Evolutionary conservation across 805 yeast genomes (phyloP).

Genomic region (Deakozyma indianensis): DNA sequence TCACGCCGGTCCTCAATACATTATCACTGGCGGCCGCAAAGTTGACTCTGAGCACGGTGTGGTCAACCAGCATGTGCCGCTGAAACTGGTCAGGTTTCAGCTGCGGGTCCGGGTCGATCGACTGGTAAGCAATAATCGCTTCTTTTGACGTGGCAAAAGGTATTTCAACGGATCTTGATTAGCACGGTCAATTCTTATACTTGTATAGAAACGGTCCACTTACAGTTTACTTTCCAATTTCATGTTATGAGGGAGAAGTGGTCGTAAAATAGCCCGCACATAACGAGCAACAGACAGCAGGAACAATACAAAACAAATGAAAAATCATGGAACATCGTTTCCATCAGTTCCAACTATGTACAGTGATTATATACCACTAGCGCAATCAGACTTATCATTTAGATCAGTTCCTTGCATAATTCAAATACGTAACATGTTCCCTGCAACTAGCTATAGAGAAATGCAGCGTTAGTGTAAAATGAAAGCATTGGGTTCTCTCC

Average conservation of each 20-base stretch:
- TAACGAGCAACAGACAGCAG: no score
- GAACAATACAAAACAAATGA: no score
- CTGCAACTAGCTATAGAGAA: constrained; percentile 15
- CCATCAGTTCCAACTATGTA: no score
- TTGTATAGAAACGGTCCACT: not conserved
- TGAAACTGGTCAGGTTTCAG: not conserved
- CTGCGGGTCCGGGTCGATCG: not conserved
- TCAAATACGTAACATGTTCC: no score
- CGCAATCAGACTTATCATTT: no score
- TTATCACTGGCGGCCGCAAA: not conserved
- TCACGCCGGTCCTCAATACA: not conserved
- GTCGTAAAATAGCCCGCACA: no score
- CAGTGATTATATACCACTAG: no score
- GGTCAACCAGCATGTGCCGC: not conserved
- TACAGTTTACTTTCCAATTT: not conserved
- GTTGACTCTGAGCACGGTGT: not conserved
- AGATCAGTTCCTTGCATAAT: no score
- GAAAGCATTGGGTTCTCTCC: constrained; percentile 82
- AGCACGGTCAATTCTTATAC: not conserved
- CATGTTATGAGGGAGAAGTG: no score
- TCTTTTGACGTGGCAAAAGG: not conserved
- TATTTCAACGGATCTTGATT: not conserved
- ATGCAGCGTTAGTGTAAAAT: constrained; percentile 61
- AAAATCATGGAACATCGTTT: no score
- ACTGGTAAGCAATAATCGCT: not conserved